Conservation (phyloP, 2,329 filamentous ascomycete species). For the Seiridium unicorne region DNA sequence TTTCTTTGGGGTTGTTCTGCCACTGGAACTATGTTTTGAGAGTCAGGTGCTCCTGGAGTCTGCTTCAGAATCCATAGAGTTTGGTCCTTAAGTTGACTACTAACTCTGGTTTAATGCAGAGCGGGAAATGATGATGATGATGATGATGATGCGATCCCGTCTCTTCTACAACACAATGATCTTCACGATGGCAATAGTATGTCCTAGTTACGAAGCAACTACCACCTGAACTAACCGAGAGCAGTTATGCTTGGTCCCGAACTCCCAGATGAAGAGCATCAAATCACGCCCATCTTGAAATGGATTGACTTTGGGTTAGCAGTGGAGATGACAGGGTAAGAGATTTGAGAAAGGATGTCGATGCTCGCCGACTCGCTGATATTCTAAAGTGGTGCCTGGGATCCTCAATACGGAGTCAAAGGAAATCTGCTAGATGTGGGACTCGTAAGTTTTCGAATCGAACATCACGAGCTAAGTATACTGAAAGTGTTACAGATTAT, state of each 20-base stretch:
- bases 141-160: background rate
- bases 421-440: background rate
- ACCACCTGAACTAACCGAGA: background rate
- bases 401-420: background rate
- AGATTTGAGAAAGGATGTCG: background rate
- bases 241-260: background rate
- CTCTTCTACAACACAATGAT: background rate
- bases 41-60: no score
- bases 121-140: no score
- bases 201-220: background rate
- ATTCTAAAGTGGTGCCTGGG: background rate
- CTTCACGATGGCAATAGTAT: conserved; percentile 4
- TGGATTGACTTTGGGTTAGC: conserved; percentile 1
- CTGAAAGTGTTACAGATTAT: background rate
- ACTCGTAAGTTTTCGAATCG: background rate
- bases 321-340: background rate
- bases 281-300: background rate
- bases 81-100: no score
- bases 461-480: no score
- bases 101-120: no score
- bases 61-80: no score
- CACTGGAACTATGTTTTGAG: no score
- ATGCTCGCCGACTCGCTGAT: background rate
- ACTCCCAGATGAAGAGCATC: background rate
- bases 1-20: no score